Evolutionary conservation across 202 grass and related monocot species (phyloP).

Genomic region (Setaria italica): DNA sequence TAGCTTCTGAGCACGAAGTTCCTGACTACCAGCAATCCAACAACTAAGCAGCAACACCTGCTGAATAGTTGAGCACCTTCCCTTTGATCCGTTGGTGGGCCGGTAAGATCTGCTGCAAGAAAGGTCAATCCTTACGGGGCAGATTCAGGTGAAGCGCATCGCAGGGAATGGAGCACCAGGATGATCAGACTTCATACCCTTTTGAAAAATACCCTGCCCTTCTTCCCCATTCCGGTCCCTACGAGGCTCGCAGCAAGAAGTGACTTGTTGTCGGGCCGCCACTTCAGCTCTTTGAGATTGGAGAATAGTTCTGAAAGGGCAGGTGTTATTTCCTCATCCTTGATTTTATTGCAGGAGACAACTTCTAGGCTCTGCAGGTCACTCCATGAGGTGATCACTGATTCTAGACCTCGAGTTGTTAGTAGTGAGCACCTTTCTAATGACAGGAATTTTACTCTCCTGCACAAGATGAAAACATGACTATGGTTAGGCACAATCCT

Average conservation of each 20-base stretch:
- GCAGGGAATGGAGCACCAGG: conserved; percentile 53
- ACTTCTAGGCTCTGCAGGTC: conserved; percentile 80
- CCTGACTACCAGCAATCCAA: not conserved
- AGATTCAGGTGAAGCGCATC: conserved; percentile 53
- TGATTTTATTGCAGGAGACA: conserved; percentile 80
- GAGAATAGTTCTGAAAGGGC: conserved; percentile 83
- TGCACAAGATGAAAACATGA: conserved; percentile 43
- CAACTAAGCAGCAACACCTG: conserved; percentile 37
- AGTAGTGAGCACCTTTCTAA: conserved; percentile 82
- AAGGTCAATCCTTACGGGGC: conserved; percentile 51
- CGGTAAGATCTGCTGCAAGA: conserved; percentile 72
- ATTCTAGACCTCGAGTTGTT: conserved; percentile 78
- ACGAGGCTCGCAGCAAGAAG: conserved; percentile 61
- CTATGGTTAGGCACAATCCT: not conserved
- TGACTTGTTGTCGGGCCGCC: conserved; percentile 80
- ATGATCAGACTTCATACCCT: conserved; percentile 73
- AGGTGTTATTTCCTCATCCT: conserved; percentile 76
- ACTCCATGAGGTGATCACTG: conserved; percentile 74
- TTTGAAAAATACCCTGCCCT: conserved; percentile 93
- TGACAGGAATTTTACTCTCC: conserved; percentile 78
- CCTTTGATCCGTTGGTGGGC: conserved; percentile 64
- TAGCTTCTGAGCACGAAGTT: conserved; percentile 22
- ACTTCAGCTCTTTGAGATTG: conserved; percentile 91
- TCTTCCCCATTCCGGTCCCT: conserved; percentile 83
- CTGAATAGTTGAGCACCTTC: conserved; percentile 53